Conservation (phyloP, 2,329 filamentous ascomycete species). For the Scopulariopsis brevicaulis region DNA sequence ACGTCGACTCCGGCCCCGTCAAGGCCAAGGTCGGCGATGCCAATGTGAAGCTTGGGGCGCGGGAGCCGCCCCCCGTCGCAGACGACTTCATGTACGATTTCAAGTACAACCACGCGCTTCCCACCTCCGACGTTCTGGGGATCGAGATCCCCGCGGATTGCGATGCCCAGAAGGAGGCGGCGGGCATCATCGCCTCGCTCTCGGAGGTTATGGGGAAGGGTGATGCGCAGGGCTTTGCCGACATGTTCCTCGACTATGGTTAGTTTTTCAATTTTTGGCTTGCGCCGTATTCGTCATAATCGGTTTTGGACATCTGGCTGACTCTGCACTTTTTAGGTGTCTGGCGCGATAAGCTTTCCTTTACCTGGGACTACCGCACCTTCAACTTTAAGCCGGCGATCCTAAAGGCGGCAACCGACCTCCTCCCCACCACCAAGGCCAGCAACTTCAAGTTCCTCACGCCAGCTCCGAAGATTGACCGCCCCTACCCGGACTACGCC, state of each 20-base stretch:
- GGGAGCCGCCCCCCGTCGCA: constrained; percentile 15
- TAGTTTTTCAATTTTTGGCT: background rate
- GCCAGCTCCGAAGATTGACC: background rate
- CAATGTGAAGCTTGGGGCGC: background rate
- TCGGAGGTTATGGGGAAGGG: background rate
- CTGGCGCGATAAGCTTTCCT: constrained; percentile 22
- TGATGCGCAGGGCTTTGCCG: background rate
- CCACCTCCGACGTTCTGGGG: constrained; percentile 16
- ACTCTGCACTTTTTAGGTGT: constrained; percentile 12
- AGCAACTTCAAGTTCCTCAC: constrained; percentile 7
- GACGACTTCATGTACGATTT: constrained; percentile 29
- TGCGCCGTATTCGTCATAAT: too few species aligned
- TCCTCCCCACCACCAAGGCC: constrained; percentile 15
- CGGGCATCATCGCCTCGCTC: background rate
- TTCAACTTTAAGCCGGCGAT: constrained; percentile 20
- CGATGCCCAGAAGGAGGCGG: constrained; percentile 7
- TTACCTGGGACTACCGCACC: constrained; percentile 22
- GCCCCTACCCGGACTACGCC: background rate
- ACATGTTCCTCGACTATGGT: constrained; percentile 15
- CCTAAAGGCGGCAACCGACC: constrained; percentile 18
- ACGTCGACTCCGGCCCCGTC: background rate
- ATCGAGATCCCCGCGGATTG: constrained; percentile 14
- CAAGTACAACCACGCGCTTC: constrained; percentile 23
- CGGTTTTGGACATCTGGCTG: too few species aligned
- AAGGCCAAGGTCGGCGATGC: background rate